These are phyloP conservation scores for Dothistroma septosporum DNA, from an alignment of 2,329 filamentous ascomycete species.

Conservation along the genomic window DNA sequence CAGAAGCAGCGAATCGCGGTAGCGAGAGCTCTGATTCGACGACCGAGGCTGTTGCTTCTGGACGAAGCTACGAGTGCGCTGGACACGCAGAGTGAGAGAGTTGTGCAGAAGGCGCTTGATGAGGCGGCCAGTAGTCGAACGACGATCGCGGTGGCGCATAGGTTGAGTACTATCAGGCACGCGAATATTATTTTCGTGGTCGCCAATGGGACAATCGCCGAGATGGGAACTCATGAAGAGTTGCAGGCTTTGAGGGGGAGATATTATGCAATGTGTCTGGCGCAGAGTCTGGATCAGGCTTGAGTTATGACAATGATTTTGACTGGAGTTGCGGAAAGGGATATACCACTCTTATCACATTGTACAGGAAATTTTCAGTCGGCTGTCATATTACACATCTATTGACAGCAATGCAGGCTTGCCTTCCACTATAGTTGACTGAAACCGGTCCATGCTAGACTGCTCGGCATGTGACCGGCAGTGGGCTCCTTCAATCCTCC, in stretches of 20 bases:
- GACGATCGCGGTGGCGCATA: conserved; percentile 42
- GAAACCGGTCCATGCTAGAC: too few relatives aligned
- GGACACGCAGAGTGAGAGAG: conserved; percentile 62
- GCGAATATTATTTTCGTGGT: conserved; percentile 43
- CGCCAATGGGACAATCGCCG: conserved; percentile 37
- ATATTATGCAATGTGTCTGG: conserved; percentile 45
- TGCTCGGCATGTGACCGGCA: too few relatives aligned
- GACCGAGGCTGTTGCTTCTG: conserved; percentile 51
- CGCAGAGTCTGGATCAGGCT: conserved; percentile 40
- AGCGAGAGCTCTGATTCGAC: conserved; percentile 52
- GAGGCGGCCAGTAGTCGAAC: conserved; percentile 39
- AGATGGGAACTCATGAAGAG: conserved; percentile 40
- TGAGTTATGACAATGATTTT: conserved; percentile 1
- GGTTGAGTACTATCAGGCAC: conserved; percentile 37
- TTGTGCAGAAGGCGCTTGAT: conserved; percentile 67
- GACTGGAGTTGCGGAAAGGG: too few relatives aligned
- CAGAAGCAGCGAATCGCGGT: conserved; percentile 56
- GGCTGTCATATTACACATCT: too few relatives aligned
- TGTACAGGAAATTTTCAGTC: too few relatives aligned
- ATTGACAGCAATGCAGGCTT: too few relatives aligned
- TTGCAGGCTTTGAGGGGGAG: conserved; percentile 37
- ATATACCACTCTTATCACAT: too few relatives aligned
- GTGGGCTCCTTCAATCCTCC: too few relatives aligned
- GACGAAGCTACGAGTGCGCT: conserved; percentile 59
- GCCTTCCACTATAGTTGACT: too few relatives aligned